Conservation (phyloP, 805 yeast genomes). For the Yamadazyma sp. region DNA sequence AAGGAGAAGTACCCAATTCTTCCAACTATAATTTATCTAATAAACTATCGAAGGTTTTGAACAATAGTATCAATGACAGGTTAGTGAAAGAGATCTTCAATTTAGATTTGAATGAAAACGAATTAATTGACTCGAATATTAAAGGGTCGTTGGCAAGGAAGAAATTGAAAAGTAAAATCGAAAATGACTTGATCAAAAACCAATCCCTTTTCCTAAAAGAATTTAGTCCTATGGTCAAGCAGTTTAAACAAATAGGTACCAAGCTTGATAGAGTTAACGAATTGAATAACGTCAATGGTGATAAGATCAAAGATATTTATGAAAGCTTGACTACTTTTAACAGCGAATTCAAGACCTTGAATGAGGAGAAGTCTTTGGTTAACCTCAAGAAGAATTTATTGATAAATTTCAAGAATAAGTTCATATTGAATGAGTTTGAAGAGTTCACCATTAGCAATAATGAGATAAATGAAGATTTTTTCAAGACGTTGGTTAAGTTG, state of each 20-base stretch:
- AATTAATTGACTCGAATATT: slow-evolving; percentile 47
- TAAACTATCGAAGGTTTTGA: slow-evolving; percentile 51
- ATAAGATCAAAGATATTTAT: slow-evolving; percentile 34
- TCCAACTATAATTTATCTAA: slow-evolving; percentile 27
- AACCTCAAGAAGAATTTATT: slow-evolving; percentile 54
- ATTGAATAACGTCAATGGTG: slow-evolving; percentile 34
- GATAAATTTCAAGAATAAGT: slow-evolving; percentile 54
- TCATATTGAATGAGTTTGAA: slow-evolving; percentile 71
- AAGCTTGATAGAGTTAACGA: slow-evolving; percentile 21
- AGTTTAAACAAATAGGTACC: slow-evolving; percentile 23
- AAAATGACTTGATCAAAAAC: slow-evolving; percentile 56
- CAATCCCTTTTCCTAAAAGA: slow-evolving; percentile 41
- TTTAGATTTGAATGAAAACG: slow-evolving; percentile 21
- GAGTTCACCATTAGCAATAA: slow-evolving; percentile 54
- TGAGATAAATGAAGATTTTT: slow-evolving; percentile 55
- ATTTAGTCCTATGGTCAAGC: slow-evolving; percentile 30
- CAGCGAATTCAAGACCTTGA: slow-evolving; percentile 25
- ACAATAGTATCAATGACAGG: slow-evolving; percentile 42
- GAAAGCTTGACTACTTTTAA: slow-evolving; percentile 23
- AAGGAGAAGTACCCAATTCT: neutral
- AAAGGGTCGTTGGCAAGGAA: slow-evolving; percentile 63
- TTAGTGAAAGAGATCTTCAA: slow-evolving; percentile 33
- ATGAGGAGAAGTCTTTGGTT: slow-evolving; percentile 31
- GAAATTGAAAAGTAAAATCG: slow-evolving; percentile 58
- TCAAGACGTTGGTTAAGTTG: slow-evolving; percentile 58